Evolutionary conservation across 2,329 filamentous ascomycete species (phyloP).

Genomic region (Cryphonectria carpinicola): DNA sequence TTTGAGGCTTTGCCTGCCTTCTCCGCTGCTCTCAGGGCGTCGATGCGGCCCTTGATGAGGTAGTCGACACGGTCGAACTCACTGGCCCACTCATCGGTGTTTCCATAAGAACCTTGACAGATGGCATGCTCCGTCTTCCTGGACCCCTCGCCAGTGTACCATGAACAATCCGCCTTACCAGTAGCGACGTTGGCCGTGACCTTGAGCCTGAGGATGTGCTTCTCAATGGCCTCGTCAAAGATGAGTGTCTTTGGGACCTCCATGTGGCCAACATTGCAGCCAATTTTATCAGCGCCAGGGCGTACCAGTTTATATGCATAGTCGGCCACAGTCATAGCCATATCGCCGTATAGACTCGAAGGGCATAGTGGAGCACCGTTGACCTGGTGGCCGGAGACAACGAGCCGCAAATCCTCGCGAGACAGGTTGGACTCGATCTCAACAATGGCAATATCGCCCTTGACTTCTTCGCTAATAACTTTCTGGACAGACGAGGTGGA

Average conservation of each 20-base stretch:
- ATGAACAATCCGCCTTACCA: constrained; percentile 59
- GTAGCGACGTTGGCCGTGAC: constrained; percentile 61
- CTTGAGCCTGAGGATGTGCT: constrained; percentile 64
- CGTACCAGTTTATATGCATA: constrained; percentile 69
- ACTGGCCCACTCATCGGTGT: constrained; percentile 61
- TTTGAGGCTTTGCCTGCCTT: constrained; percentile 70
- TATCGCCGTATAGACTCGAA: constrained; percentile 57
- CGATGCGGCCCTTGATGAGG: constrained; percentile 67
- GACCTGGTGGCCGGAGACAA: constrained; percentile 68
- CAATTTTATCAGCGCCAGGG: constrained; percentile 58
- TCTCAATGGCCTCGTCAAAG: constrained; percentile 47
- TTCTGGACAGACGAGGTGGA: constrained; percentile 69
- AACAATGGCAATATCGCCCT: constrained; percentile 61
- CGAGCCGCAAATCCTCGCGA: constrained; percentile 62
- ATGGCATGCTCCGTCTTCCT: constrained; percentile 63
- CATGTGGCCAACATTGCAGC: constrained; percentile 68
- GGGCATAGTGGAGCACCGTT: constrained; percentile 70
- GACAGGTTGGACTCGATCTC: constrained; percentile 69
- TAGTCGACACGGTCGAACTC: constrained; percentile 72
- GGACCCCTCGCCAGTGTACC: constrained; percentile 62
- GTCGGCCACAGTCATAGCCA: constrained; percentile 60
- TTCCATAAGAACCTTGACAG: constrained; percentile 65
- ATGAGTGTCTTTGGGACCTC: constrained; percentile 74
- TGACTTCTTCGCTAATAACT: constrained; percentile 64
- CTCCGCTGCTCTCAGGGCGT: constrained; percentile 63